These are phyloP conservation scores for Cadophora luteo-olivacea DNA, from an alignment of 2,329 filamentous ascomycete species.

Conservation along the genomic window DNA sequence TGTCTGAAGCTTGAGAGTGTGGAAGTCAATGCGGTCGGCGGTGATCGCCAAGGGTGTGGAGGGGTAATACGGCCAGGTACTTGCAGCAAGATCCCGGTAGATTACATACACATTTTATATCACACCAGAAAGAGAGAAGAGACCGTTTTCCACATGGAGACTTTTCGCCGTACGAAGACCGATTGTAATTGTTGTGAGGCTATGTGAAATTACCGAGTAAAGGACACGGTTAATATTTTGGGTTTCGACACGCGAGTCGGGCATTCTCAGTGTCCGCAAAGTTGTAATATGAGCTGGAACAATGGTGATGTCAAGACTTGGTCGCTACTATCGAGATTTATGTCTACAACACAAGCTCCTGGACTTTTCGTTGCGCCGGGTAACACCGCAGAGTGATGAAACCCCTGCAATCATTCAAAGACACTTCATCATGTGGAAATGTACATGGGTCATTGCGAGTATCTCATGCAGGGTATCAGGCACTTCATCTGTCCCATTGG, in stretches of 20 bases:
- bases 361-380: not conserved
- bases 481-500: slow-evolving; percentile 14
- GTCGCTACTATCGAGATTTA: not conserved
- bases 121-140: not conserved
- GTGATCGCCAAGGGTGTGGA: slow-evolving; percentile 17
- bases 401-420: not conserved
- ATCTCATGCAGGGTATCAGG: slow-evolving; percentile 14
- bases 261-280: not conserved
- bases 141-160: not conserved
- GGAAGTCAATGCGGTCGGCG: slow-evolving; percentile 23
- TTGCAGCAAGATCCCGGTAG: slow-evolving; percentile 34
- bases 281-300: not conserved
- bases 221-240: not conserved
- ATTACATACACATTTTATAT: slow-evolving; percentile 34
- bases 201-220: not conserved
- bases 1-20: slow-evolving; percentile 21
- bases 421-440: not conserved
- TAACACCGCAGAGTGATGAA: not conserved
- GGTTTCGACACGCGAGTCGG: slow-evolving; percentile 9
- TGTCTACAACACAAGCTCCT: not conserved
- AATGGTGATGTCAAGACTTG: slow-evolving; percentile 19
- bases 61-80: not conserved
- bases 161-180: too few species aligned
- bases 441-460: slow-evolving; percentile 9
- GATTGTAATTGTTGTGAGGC: too few species aligned